These are phyloP conservation scores for Tillandsia leiboldiana DNA, from an alignment of 176 grass and related monocot genomes.

Conservation along the genomic window DNA sequence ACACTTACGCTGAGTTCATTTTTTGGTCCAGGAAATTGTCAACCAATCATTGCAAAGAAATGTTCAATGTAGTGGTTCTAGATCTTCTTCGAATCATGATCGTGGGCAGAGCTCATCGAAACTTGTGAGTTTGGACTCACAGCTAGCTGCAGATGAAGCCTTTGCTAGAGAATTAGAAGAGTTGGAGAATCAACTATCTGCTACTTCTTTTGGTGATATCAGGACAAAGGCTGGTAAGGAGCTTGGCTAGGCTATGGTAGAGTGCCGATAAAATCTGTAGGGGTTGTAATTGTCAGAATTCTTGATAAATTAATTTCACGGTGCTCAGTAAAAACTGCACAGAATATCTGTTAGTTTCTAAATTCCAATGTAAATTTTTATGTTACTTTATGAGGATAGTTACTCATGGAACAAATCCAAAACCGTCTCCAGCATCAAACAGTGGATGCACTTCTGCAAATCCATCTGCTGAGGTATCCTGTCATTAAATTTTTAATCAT, in stretches of 20 bases:
- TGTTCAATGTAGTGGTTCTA: too few relatives aligned
- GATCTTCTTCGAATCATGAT: too few relatives aligned
- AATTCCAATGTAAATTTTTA: not conserved
- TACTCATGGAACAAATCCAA: conserved; percentile 40
- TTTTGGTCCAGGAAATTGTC: too few relatives aligned
- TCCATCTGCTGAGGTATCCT: conserved; percentile 41
- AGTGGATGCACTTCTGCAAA: conserved; percentile 18
- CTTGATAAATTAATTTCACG: too few relatives aligned
- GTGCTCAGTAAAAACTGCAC: too few relatives aligned
- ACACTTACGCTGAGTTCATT: too few relatives aligned
- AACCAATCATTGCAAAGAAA: too few relatives aligned
- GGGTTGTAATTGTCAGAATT: too few relatives aligned
- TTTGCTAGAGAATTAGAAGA: conserved; percentile 35
- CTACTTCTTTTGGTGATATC: conserved; percentile 22
- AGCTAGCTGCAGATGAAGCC: too few relatives aligned
- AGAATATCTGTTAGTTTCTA: too few relatives aligned
- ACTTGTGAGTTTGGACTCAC: too few relatives aligned
- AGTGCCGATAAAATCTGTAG: not conserved
- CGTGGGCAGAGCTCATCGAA: too few relatives aligned
- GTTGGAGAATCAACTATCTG: conserved; percentile 42
- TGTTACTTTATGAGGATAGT: conserved; percentile 8
- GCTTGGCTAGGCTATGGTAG: not conserved
- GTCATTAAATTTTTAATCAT: not conserved
- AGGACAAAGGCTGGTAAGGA: conserved; percentile 9
- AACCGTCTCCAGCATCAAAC: conserved; percentile 17